phyloP scores from a whole-genome alignment of 176 grass and related monocot genomes.

The Alopecurus myosuroides region DNA sequence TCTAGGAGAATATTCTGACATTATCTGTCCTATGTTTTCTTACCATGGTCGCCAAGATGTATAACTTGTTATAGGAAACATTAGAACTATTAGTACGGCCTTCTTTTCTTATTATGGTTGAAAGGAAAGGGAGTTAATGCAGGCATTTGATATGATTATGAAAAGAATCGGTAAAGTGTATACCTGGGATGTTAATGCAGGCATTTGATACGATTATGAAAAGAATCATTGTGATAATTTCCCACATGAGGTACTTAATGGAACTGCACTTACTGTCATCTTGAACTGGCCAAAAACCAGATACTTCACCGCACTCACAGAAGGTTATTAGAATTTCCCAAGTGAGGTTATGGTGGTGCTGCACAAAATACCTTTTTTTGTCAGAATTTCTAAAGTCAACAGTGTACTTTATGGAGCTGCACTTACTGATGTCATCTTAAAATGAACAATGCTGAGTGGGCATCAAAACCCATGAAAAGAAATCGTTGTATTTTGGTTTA shows the following conservation, averaged over 20 bases:
- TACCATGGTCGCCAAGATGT: background rate
- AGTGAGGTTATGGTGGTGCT: too few relatives aligned
- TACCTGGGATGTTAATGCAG: conserved; percentile 58
- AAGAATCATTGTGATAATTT: too few relatives aligned
- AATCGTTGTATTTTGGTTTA: conserved; percentile 84
- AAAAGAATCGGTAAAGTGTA: background rate
- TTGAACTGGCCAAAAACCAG: too few relatives aligned
- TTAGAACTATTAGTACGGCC: background rate
- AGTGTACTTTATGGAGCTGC: conserved; percentile 73
- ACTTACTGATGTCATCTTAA: conserved; percentile 55
- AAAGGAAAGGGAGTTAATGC: background rate
- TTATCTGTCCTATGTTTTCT: conserved; percentile 1
- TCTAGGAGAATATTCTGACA: background rate
- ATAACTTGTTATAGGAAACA: background rate
- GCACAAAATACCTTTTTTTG: conserved; percentile 53
- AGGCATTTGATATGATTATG: background rate
- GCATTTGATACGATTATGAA: background rate
- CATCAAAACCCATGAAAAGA: conserved; percentile 73
- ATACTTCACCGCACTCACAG: too few relatives aligned
- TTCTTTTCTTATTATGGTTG: background rate
- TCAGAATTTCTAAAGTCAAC: conserved; percentile 95
- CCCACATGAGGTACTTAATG: too few relatives aligned
- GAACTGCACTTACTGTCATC: too few relatives aligned
- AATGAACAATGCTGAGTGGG: conserved; percentile 82
- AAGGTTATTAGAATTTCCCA: too few relatives aligned